Base-by-base conservation (phyloP, 805 yeast species). In the Kluyveromyces starmeri region DNA sequence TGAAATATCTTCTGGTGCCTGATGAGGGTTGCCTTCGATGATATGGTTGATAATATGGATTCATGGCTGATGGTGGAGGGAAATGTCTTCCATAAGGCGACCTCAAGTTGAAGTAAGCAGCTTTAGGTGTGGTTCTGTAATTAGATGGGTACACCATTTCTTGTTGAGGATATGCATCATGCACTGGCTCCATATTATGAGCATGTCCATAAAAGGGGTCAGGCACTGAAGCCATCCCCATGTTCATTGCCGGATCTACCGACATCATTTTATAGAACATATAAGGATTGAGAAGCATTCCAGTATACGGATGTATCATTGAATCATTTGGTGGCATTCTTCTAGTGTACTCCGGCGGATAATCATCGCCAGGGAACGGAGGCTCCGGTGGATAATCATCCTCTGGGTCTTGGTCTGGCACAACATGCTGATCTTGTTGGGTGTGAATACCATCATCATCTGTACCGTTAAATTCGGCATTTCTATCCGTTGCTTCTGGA, bases 31-130 rank as follows among this genome's bases (percentile, higher is more conserved):
- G 33, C n/a, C 26, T 30, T 17, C 33, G 25, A 13, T 20, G 33
- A 12, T 20, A 30, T 6, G 33, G 33, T 3, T 25, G 13, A 18
- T 30, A 30, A 30, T 30, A 30, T 12, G 33, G 33, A 20, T 30
- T 30, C 33, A 30, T 30, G n/a, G 33, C 33, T 7, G 33, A 30
- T 3, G 33, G 33, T 3, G 33, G 33, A 7, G 33, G 33, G 16
- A 30, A 30, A 21, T 30, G 20, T 18, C 25, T 19, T 17, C 33
- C 33, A 20, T 20, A 30, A 30, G 33, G 33, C 19, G 33, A 30
- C 22, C 33, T 30, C 23, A 30, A 13, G 12, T 30, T 30, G 25
- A 30, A 30, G 15, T n/a, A 30, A n/a, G 33, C 33, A 4, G 26
- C 26, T 19, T 30, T 30, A 3, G 33, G 33, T 13, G 33, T 30